These are phyloP conservation scores for Saturnispora dispora DNA, from an alignment of 805 yeast genomes.

Conservation along the genomic window DNA sequence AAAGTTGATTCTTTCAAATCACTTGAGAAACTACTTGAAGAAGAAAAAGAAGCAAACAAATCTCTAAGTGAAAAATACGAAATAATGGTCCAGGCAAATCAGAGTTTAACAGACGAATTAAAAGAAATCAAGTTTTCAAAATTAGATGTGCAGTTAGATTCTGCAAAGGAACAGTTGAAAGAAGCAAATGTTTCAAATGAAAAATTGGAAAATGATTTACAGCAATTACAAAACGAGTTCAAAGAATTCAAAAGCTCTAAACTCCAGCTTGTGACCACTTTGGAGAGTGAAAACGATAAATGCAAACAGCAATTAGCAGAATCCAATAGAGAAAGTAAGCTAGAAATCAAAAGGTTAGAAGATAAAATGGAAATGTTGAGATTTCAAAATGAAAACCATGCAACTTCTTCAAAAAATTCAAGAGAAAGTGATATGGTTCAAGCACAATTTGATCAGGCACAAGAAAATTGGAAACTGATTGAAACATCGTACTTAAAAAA, in stretches of 20 bases:
- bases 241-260: constrained; percentile 20
- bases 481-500: constrained; percentile 55
- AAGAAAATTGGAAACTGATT: constrained; percentile 74
- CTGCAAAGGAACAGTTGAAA: constrained; percentile 26
- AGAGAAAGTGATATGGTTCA: constrained; percentile 40
- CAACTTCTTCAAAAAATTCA: not conserved
- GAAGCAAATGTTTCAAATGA: constrained; percentile 23
- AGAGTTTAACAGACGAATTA: constrained; percentile 21
- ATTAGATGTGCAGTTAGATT: constrained; percentile 25
- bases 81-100: constrained; percentile 19
- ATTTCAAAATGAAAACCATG: constrained; percentile 43
- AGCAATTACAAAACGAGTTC: constrained; percentile 17
- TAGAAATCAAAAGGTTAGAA: constrained; percentile 54
- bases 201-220: constrained; percentile 17
- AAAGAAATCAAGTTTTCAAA: constrained; percentile 28
- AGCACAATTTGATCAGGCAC: constrained; percentile 63
- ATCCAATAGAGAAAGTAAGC: constrained; percentile 25
- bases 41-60: constrained; percentile 26
- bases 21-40: constrained; percentile 11
- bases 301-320: constrained; percentile 13
- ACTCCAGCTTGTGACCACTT: constrained; percentile 17
- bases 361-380: constrained; percentile 61
- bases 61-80: constrained; percentile 20
- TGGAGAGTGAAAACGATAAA: constrained; percentile 23
- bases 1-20: not conserved